Evolutionary conservation across 768 basidiomycete genomes (phyloP).

Genomic region (Mycena alexandri): DNA sequence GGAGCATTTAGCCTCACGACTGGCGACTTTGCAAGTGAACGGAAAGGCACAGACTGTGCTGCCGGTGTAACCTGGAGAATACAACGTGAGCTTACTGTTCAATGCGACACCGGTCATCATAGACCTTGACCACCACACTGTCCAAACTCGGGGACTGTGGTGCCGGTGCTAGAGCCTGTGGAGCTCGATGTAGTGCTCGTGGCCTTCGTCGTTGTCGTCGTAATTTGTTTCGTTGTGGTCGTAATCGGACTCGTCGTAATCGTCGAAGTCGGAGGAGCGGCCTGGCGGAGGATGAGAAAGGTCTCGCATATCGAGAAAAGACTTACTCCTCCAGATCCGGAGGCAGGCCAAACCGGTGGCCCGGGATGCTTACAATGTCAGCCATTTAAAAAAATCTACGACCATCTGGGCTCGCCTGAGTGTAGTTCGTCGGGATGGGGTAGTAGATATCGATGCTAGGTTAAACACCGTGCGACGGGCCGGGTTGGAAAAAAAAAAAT

Average conservation of each 20-base stretch:
- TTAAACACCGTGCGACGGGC: background rate
- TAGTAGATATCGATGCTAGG: conserved; percentile 38
- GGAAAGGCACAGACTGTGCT: background rate
- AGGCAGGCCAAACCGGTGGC: conserved; percentile 21
- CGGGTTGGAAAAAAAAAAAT: background rate
- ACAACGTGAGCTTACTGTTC: background rate
- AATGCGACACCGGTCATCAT: background rate
- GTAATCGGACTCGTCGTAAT: background rate
- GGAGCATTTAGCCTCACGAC: too few species aligned
- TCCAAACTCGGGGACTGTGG: background rate
- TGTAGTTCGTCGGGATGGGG: conserved; percentile 40
- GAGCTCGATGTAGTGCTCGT: background rate
- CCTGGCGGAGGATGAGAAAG: background rate
- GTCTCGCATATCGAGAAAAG: background rate
- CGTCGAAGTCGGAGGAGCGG: background rate
- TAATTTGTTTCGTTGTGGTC: background rate
- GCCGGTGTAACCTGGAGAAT: background rate
- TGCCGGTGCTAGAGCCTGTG: background rate
- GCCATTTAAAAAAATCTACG: too few species aligned
- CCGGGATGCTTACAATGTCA: conserved; percentile 12
- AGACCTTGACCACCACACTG: conserved; percentile 8
- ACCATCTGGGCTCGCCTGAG: conserved; percentile 10
- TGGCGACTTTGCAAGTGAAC: background rate
- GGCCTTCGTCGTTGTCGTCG: background rate
- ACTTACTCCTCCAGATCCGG: background rate